Conservation (phyloP, 441 rosid species). For the Euphorbia neoarborescens region DNA sequence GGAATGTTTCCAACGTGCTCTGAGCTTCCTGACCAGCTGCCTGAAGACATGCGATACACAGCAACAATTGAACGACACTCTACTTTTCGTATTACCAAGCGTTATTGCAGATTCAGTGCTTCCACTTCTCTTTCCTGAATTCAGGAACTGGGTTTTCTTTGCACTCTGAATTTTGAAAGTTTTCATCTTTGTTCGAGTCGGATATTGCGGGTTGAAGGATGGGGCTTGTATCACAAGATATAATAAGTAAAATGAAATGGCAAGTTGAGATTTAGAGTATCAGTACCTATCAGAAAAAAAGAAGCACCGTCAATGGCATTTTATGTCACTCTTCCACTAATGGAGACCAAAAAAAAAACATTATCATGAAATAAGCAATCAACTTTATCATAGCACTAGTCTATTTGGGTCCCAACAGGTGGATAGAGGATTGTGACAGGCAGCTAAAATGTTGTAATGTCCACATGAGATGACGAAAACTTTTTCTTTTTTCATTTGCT, state of each 20-base stretch:
- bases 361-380: constrained; percentile 18
- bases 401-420: constrained; percentile 17
- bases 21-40: constrained; percentile 39
- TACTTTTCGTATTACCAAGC: constrained; percentile 21
- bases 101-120: constrained; percentile 24
- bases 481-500: constrained; percentile 17
- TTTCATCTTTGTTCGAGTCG: constrained; percentile 17
- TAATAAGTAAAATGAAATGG: constrained; percentile 8
- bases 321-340: constrained; percentile 23
- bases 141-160: constrained; percentile 38
- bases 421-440: constrained; percentile 18
- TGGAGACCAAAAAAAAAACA: constrained; percentile 15
- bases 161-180: constrained; percentile 21
- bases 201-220: constrained; percentile 9
- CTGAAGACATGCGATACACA: constrained; percentile 25
- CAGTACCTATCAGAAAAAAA: constrained; percentile 14
- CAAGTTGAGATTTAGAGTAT: constrained; percentile 19
- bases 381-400: constrained; percentile 18
- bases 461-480: constrained; percentile 1
- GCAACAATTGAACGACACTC: constrained; percentile 19
- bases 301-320: constrained; percentile 9
- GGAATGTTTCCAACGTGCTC: constrained; percentile 34
- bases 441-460: constrained; percentile 18
- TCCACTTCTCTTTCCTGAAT: constrained; percentile 36
- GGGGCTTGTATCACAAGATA: constrained; percentile 9